Base-by-base conservation (phyloP, 1,284 basidiomycete species). In the Pyrrhoderma lamaoense region DNA sequence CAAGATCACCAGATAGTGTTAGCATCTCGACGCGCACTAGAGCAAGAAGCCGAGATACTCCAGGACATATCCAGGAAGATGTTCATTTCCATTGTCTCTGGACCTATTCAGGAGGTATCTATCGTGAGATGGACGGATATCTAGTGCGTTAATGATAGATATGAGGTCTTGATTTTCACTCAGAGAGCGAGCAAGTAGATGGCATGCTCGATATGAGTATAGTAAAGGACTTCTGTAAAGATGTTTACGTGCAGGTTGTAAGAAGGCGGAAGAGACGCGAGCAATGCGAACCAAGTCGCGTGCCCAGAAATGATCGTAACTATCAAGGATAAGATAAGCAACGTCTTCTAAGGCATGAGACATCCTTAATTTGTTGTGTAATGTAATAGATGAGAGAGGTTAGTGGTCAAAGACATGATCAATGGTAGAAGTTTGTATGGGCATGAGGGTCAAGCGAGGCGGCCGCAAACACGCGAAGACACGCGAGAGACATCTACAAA, bases 261-360 rank as follows among this genome's bases (percentile, higher is more conserved):
- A 58, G 76, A 76, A 80, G 43, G 65, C 63, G 5, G 67, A 63
- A 11, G 77, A 79, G 16, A 79, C 64, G 37, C 65, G 65, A 8
- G 74, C 68, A 19, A 80, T 70, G 3, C 67, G 68, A 48, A 64
- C 59, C 51, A 77, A 68, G 62, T 80, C 77, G 47, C 67, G 62
- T 16, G 72, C 68, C 77, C 77, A 79, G 77, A 76, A 79, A 57
- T 73, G 64, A 57, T 71, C 64, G 53, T 67, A 58, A 58, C 67
- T 67, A 37, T 76, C 71, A 49, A 80, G 70, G 47, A 81, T 74
- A 56, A 75, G 60, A 25, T 71, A 71, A 45, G 79, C 69, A 43
- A 79, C 69, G 62, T 80, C 77, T 60, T 75, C 70, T 55, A 75
- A 64, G 57, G 78, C n/a, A 40, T 23, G 38, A 42, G 14, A n/a